Evolutionary conservation across 2,329 filamentous ascomycete genomes (phyloP).

Genomic region (Geosmithia putterillii): DNA sequence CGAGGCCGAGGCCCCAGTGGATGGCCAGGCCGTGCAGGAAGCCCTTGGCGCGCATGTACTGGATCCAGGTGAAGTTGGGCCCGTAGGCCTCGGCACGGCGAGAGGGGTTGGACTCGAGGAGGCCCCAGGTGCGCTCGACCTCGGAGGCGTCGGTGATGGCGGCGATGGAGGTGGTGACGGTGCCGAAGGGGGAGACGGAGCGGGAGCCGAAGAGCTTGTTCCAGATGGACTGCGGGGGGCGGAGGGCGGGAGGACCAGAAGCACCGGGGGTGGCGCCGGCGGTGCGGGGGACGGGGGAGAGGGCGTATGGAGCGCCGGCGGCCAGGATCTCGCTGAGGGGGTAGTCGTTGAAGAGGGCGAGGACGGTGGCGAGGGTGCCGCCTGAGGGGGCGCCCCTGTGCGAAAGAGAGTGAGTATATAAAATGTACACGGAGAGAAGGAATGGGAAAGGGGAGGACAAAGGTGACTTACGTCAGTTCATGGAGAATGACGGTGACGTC

Average conservation of each 20-base stretch:
- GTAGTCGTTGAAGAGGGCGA: slow-evolving; percentile 45
- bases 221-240: slow-evolving; percentile 16
- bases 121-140: slow-evolving; percentile 51
- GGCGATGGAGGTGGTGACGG: slow-evolving; percentile 40
- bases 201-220: slow-evolving; percentile 37
- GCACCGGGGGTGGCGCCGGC: no score
- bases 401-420: neutral
- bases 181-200: slow-evolving; percentile 37
- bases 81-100: slow-evolving; percentile 41
- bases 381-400: slow-evolving; percentile 36
- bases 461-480: slow-evolving; percentile 20
- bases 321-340: slow-evolving; percentile 31
- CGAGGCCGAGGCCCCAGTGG: slow-evolving; percentile 34
- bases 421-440: no score
- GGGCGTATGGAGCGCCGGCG: slow-evolving; percentile 36
- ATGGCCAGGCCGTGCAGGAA: slow-evolving; percentile 34
- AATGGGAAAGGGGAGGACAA: neutral
- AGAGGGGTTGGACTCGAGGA: slow-evolving; percentile 32
- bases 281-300: slow-evolving; percentile 43
- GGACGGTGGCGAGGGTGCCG: slow-evolving; percentile 55
- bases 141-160: slow-evolving; percentile 37
- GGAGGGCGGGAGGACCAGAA: no score
- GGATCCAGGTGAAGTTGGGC: slow-evolving; percentile 44
- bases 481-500: slow-evolving; percentile 42
- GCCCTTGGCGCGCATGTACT: slow-evolving; percentile 39